Base-by-base conservation (phyloP, 257 asterid genomes). In the Solanum microdontum region DNA sequence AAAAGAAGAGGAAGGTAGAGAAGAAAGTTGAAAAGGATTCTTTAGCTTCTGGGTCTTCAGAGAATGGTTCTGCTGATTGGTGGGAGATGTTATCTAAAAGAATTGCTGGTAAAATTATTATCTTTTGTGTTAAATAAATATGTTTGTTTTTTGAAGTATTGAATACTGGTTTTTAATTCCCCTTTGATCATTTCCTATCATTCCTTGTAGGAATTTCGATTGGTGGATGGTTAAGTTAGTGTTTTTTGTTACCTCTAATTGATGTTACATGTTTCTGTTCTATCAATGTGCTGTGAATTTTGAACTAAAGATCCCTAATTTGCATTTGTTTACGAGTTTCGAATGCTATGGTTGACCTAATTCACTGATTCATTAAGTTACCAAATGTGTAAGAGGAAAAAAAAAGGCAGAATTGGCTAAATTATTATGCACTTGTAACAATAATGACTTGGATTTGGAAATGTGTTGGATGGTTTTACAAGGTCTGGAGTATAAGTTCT, bases 51-150 rank as follows among this genome's bases (percentile, higher is more conserved):
- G 94, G 91, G 87, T 90, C 93, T 91, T 90, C 94, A 8, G 92
- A 90, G 82, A 94, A 94, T 90, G 94, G 93, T 75, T 92, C 93
- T 88, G 79, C 90, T 87, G 94, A 95, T 82, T 95, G 96, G 95
- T 95, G 95, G 93, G 93, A 90, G 88, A 88, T 64, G 82, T 86
- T 95, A 14, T 92, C 95, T 82, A 92, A 88, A 84, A 92, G 77
- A 89, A 89, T 94, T 88, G 92, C 93, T 45, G 92, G 98, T 95
- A 91, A 85, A 43, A 69, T 9, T 62, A 68, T 88, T 70, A 10
- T 32, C 77, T 58, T 76, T 72, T 87, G 89, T 86, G 82, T 83
- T 40, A 11, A 10, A n/a, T 17, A 13, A 86, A n/a, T 26, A 37
- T 30, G 30, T 39, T 75, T 30, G 60, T 30, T 48, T 55, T 69